Evolutionary conservation across 2,329 filamentous ascomycete genomes (phyloP).

Genomic region (Aaosphaeria pasadenensis): DNA sequence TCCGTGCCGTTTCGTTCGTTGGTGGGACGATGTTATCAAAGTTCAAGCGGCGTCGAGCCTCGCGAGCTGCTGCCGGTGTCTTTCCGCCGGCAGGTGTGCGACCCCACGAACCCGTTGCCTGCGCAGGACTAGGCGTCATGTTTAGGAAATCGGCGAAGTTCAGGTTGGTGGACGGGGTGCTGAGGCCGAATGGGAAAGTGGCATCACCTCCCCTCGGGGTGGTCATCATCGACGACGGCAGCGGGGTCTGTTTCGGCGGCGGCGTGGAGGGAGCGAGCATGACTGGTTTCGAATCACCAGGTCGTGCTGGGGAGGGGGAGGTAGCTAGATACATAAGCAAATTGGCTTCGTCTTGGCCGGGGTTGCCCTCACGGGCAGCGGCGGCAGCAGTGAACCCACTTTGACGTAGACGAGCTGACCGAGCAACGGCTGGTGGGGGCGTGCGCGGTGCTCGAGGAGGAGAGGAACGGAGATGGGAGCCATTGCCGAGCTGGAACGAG

Average conservation of each 20-base stretch:
- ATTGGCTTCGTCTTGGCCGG: constrained; percentile 78
- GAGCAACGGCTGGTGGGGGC: constrained; percentile 38
- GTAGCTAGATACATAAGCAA: constrained; percentile 86
- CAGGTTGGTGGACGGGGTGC: constrained; percentile 80
- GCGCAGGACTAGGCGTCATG: constrained; percentile 91
- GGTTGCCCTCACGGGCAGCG: constrained; percentile 49
- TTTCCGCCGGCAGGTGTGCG: constrained; percentile 59
- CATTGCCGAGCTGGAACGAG: constrained; percentile 60
- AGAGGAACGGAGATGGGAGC: constrained; percentile 67
- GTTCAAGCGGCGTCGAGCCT: constrained; percentile 73
- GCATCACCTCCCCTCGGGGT: constrained; percentile 66
- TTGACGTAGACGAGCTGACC: constrained; percentile 39
- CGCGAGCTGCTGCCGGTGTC: constrained; percentile 67
- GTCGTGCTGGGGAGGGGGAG: constrained; percentile 80
- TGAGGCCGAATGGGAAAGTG: constrained; percentile 59
- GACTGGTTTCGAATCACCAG: constrained; percentile 41
- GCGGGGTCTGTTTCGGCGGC: constrained; percentile 54
- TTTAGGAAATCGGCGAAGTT: constrained; percentile 98
- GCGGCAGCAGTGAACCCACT: constrained; percentile 37
- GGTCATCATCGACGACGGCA: constrained; percentile 85
- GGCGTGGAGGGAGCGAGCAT: constrained; percentile 54
- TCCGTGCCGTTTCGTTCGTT: constrained; percentile 43
- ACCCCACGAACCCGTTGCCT: constrained; percentile 66
- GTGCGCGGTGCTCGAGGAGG: constrained; percentile 59
- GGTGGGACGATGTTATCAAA: constrained; percentile 73